Evolutionary conservation across 345 rosid genomes (phyloP), one percentile per base, ranked within the genome.

Genomic region (Fremontodendron californicum): DNA sequence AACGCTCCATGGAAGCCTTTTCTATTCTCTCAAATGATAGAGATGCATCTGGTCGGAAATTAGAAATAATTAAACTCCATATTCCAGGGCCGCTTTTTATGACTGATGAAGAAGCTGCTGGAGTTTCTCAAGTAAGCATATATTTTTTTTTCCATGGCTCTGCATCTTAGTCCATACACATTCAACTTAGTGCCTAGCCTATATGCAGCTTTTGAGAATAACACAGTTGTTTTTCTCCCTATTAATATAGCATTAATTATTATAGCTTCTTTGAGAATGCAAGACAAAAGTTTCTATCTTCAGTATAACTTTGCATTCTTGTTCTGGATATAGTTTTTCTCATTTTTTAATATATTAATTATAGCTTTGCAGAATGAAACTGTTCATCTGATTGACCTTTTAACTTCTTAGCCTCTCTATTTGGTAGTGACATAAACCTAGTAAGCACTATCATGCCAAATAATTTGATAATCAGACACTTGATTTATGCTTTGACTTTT

Each of bases 21-120:
- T 75, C 82, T 48, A 78, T 90, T 73, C 92, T 96, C 63, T 87
- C 94, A 1, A 81, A 85, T 42, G 63, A 87, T n/a, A 79, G 85
- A 9, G 96, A 96, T 86, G 98, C 93, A 66, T 66, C 81, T 40
- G 98, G 97, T 35, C 86, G 92, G 78, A 90, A 86, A 77, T 84
- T 96, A 35, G 79, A 90, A 83, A 86, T 93, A 78, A 83, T 93
- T 63, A 93, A 93, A 73, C 92, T 96, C 43, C 75, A 19, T 52
- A 31, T 52, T 35, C 75, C 99, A 0, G 99, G 90, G 72, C 98
- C 99, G 3, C 96, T 93, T 35, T 86, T 86, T 80, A 90, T 69
- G 57, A 69, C 54, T 2, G 89, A 91, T 3, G 94, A 93, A 82
- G 99, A 93, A 88, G 91, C 93, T 63, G 89, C 87, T 51, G 94